Conservation (phyloP, 2,329 filamentous ascomycete genomes). For the Ramularia collo-cygni region DNA sequence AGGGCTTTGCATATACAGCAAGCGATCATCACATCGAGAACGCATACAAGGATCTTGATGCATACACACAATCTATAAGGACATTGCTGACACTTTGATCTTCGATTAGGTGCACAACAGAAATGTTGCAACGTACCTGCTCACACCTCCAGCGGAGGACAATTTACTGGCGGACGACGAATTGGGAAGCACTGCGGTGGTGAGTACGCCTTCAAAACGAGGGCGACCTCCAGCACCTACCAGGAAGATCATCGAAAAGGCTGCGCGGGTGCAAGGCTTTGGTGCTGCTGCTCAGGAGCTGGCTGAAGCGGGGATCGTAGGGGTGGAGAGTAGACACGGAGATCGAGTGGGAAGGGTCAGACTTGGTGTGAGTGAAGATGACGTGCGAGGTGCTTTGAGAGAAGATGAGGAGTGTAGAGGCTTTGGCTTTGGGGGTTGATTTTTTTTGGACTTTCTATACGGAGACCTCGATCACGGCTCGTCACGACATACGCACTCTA, state of each 20-base stretch:
- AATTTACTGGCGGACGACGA: constrained; percentile 17
- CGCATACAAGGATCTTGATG: too few relatives aligned
- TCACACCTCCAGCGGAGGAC: constrained; percentile 35
- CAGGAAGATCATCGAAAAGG: constrained; percentile 27
- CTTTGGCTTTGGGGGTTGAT: constrained; percentile 53
- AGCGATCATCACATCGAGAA: too few relatives aligned
- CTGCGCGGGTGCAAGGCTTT: constrained; percentile 52
- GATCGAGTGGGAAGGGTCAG: constrained; percentile 84
- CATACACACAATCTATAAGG: too few relatives aligned
- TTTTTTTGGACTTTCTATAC: too few relatives aligned
- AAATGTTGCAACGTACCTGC: constrained; percentile 56
- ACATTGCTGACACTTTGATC: too few relatives aligned
- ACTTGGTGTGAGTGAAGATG: constrained; percentile 80
- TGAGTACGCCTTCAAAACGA: constrained; percentile 26
- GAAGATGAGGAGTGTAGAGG: constrained; percentile 83
- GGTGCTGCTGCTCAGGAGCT: constrained; percentile 72
- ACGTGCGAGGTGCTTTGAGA: constrained; percentile 78
- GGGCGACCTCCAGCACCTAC: constrained; percentile 22
- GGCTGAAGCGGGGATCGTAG: constrained; percentile 79
- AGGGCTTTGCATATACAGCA: too few relatives aligned
- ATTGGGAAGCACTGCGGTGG: constrained; percentile 22
- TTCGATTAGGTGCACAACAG: constrained; percentile 48
- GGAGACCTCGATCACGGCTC: too few relatives aligned
- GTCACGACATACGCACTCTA: too few relatives aligned
- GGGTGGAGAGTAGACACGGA: constrained; percentile 67